A percentile compares a stretch with the other conserved stretches of the same genome.
Evolutionary conservation across 495 filamentous ascomycete species (phyloP).

Genomic region (Clavariopsis aquatica): DNA sequence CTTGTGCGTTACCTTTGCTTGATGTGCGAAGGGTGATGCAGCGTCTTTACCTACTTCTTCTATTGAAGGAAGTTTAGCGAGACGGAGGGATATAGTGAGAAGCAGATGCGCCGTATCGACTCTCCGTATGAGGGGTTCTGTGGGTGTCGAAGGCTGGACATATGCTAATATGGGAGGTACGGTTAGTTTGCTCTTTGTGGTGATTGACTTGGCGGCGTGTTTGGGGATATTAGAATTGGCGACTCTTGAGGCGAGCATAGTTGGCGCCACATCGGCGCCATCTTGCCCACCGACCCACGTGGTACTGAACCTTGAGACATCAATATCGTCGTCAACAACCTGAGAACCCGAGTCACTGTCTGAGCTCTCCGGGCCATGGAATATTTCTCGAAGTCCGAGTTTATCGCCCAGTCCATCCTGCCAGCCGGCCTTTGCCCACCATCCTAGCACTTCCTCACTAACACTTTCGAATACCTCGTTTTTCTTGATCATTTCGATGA

Average conservation of each 20-base stretch:
- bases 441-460: constrained; percentile 88
- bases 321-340: constrained; percentile 58
- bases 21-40: constrained; percentile 71
- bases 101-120: constrained; percentile 84
- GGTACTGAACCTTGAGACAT: constrained; percentile 63
- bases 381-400: constrained; percentile 67
- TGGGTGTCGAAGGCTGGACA: constrained; percentile 58
- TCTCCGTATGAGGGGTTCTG: constrained; percentile 68
- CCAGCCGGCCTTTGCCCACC: constrained; percentile 94
- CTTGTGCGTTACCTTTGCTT: constrained; percentile 76
- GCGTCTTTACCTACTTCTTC: constrained; percentile 57
- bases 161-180: constrained; percentile 78
- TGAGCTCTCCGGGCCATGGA: constrained; percentile 49
- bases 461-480: constrained; percentile 84
- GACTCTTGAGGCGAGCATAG: constrained; percentile 51
- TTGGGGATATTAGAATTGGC: constrained; percentile 22
- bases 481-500: constrained; percentile 72
- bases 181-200: constrained; percentile 36
- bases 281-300: constrained; percentile 44
- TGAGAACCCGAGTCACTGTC: constrained; percentile 45
- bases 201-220: constrained; percentile 10
- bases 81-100: constrained; percentile 74
- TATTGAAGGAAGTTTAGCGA: constrained; percentile 73
- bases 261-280: background rate
- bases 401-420: constrained; percentile 77